Conservation (phyloP, 2,329 filamentous ascomycete genomes). For the Fonsecaea pugnacius region DNA sequence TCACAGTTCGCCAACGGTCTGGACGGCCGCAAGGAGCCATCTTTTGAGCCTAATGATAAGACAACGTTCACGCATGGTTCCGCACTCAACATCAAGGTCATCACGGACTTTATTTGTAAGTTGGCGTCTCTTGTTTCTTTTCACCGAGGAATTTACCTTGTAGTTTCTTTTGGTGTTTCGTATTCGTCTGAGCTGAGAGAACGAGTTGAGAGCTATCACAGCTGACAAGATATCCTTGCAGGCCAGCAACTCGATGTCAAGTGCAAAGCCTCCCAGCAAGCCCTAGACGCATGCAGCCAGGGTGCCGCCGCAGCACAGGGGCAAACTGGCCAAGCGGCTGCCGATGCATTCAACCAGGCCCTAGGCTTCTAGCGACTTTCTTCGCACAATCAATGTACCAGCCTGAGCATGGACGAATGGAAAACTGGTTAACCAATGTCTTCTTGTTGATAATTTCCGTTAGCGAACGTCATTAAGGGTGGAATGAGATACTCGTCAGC, state of each 20-base stretch:
- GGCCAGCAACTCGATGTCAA: conserved; percentile 45
- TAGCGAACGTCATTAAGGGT: neutral
- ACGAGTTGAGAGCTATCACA: neutral
- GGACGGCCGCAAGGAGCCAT: conserved; percentile 53
- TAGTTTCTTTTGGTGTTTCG: neutral
- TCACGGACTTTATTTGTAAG: conserved; percentile 55
- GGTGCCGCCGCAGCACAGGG: conserved; percentile 22
- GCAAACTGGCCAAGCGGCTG: conserved; percentile 27
- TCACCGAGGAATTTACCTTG: neutral
- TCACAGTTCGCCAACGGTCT: conserved; percentile 50
- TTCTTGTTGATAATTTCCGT: neutral
- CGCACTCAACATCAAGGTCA: conserved; percentile 54
- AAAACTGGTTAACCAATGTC: neutral
- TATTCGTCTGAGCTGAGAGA: neutral
- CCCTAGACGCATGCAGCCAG: conserved; percentile 23
- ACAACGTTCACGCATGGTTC: conserved; percentile 58
- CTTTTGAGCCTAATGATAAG: conserved; percentile 51
- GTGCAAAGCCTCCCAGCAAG: conserved; percentile 43
- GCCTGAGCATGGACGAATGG: neutral
- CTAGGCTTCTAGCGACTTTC: conserved; percentile 12
- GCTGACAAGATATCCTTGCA: conserved; percentile 5
- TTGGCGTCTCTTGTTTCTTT: neutral
- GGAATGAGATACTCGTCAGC: neutral
- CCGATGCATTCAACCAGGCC: conserved; percentile 26
- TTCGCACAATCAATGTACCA: neutral